phyloP scores from a whole-genome alignment of 2,329 filamentous ascomycete genomes.

The Ophioceras dolichostomum region DNA sequence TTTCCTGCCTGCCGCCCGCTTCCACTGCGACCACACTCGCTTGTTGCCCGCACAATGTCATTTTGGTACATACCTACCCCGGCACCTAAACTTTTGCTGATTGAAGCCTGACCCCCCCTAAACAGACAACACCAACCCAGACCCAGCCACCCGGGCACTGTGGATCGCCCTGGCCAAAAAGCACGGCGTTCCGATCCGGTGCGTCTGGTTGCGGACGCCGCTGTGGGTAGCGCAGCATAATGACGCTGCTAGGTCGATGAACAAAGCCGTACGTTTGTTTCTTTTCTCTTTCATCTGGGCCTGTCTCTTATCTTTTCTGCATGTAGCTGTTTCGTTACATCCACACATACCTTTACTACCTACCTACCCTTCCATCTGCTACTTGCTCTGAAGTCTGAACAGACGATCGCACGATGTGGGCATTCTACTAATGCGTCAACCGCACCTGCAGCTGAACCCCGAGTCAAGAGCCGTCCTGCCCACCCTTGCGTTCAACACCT shows the following conservation, averaged over 20 bases:
- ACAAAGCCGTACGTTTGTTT: conserved; percentile 31
- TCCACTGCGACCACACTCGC: no score
- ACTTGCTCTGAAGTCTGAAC: no score
- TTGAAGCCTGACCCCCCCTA: no score
- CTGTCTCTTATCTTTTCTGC: not conserved
- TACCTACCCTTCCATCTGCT: no score
- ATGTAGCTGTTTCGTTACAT: no score
- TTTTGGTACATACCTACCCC: no score
- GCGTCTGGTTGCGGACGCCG: conserved; percentile 70
- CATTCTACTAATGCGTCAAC: no score
- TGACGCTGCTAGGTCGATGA: conserved; percentile 66
- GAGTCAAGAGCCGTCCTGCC: conserved; percentile 66
- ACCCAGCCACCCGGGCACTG: conserved; percentile 60
- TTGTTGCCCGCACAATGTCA: no score
- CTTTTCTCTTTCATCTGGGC: conserved; percentile 47
- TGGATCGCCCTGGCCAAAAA: conserved; percentile 69
- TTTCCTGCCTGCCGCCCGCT: no score
- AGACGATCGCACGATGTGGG: no score
- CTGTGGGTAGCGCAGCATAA: conserved; percentile 71
- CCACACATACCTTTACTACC: no score
- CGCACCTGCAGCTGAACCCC: conserved; percentile 76
- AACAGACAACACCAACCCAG: conserved; percentile 90
- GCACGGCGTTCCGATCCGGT: conserved; percentile 63
- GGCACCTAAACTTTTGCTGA: no score
- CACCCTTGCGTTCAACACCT: conserved; percentile 68